A percentile compares a stretch with the other conserved stretches of the same genome.
Evolutionary conservation across 257 asterid species (phyloP).

Genomic region (Paraleonurus japonicus): DNA sequence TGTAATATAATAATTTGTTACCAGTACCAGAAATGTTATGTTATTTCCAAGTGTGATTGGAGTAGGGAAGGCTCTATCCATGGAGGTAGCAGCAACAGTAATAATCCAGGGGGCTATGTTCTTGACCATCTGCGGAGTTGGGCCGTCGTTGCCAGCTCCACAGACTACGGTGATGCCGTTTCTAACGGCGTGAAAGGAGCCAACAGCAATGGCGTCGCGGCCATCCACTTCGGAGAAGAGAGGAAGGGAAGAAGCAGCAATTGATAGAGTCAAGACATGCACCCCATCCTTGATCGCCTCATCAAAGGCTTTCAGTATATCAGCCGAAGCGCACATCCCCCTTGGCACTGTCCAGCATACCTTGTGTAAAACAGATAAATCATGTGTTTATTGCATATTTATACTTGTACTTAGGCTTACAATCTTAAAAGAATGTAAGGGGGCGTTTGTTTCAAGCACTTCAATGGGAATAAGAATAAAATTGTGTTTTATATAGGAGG

Average conservation of each 20-base stretch:
- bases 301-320: constrained; percentile 41
- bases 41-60: constrained; percentile 46
- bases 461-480: too few species aligned
- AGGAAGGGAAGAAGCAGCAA: constrained; percentile 31
- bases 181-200: constrained; percentile 42
- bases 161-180: constrained; percentile 43
- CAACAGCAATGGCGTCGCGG: constrained; percentile 38
- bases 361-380: constrained; percentile 35
- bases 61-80: constrained; percentile 43
- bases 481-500: too few species aligned
- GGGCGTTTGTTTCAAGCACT: too few species aligned
- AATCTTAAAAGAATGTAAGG: too few species aligned
- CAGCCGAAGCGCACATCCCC: constrained; percentile 37
- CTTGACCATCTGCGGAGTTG: constrained; percentile 29
- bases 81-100: constrained; percentile 42
- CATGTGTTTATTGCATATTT: too few species aligned
- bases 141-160: constrained; percentile 46
- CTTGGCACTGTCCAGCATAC: constrained; percentile 30
- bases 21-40: constrained; percentile 40
- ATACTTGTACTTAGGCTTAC: too few species aligned
- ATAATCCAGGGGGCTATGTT: constrained; percentile 44
- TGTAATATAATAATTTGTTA: neutral
- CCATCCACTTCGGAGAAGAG: constrained; percentile 40
- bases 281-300: constrained; percentile 49
- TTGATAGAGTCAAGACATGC: constrained; percentile 34